Conservation (phyloP, 2,329 filamentous ascomycete genomes). For the Ophiostoma novo-ulmi region DNA sequence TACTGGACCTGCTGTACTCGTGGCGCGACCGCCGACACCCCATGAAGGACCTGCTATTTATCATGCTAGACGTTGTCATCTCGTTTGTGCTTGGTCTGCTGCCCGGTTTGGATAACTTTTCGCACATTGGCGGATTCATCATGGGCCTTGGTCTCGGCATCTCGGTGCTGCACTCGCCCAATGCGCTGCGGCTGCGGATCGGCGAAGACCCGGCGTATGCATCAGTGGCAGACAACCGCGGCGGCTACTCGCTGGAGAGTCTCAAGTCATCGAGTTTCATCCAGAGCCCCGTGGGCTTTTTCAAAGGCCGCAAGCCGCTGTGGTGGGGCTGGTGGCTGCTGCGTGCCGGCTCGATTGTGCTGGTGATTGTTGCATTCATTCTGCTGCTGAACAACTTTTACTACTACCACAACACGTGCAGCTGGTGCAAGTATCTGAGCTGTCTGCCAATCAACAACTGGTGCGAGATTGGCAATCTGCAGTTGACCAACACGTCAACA, state of each 20-base stretch:
- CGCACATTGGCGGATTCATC: slow-evolving; percentile 91
- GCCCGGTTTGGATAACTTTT: slow-evolving; percentile 93
- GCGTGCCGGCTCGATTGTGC: slow-evolving; percentile 68
- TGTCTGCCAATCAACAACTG: slow-evolving; percentile 70
- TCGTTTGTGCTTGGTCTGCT: slow-evolving; percentile 89
- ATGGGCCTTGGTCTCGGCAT: slow-evolving; percentile 86
- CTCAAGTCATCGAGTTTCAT: slow-evolving; percentile 50
- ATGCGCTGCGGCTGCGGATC: slow-evolving; percentile 68
- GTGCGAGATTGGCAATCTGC: slow-evolving; percentile 51
- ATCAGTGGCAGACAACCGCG: slow-evolving; percentile 48
- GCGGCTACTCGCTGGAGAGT: slow-evolving; percentile 29
- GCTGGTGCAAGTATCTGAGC: slow-evolving; percentile 92
- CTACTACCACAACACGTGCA: slow-evolving; percentile 66
- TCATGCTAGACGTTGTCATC: slow-evolving; percentile 77
- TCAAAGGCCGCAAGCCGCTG: slow-evolving; percentile 82
- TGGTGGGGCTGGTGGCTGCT: slow-evolving; percentile 99
- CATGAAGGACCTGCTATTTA: slow-evolving; percentile 78
- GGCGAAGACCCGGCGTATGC: slow-evolving; percentile 68
- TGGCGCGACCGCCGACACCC: slow-evolving; percentile 77
- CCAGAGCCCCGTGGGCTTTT: slow-evolving; percentile 68
- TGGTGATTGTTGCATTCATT: slow-evolving; percentile 80
- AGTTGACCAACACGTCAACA: slow-evolving; percentile 27
- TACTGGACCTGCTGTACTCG: slow-evolving; percentile 88
- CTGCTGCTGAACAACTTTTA: slow-evolving; percentile 90
- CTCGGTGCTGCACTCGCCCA: slow-evolving; percentile 82